phyloP scores from a whole-genome alignment of 106 monocot species.

The Apostasia ramifera region DNA sequence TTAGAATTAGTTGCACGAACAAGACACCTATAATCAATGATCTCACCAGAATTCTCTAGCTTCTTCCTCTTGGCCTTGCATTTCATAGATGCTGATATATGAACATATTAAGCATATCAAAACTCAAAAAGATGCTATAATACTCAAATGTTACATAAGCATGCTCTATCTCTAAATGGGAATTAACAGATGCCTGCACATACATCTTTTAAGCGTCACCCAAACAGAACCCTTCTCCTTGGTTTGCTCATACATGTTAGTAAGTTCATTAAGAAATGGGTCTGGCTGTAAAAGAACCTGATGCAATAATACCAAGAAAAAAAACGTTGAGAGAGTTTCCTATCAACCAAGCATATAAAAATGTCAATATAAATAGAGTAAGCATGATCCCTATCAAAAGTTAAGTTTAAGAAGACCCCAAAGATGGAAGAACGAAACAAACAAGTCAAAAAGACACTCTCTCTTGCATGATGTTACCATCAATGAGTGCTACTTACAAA shows the following conservation, averaged over 20 bases:
- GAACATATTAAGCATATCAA: neutral
- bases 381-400: too few relatives aligned
- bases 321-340: neutral
- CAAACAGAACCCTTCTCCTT: constrained; percentile 88
- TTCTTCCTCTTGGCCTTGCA: constrained; percentile 50
- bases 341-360: too few relatives aligned
- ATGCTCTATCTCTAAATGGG: neutral
- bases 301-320: constrained; percentile 2
- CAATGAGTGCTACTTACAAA: too few relatives aligned
- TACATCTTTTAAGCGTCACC: constrained; percentile 90
- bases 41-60: constrained; percentile 44
- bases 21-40: constrained; percentile 70
- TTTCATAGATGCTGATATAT: constrained; percentile 55
- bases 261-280: constrained; percentile 87
- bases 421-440: too few relatives aligned
- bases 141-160: neutral
- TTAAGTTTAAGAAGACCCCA: too few relatives aligned
- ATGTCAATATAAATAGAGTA: too few relatives aligned
- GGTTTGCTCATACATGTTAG: constrained; percentile 67
- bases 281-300: constrained; percentile 79
- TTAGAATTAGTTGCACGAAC: constrained; percentile 94
- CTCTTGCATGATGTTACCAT: too few relatives aligned
- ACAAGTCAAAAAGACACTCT: too few relatives aligned
- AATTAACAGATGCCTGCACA: constrained; percentile 2
- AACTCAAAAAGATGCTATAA: neutral